Evolutionary conservation across 2,329 filamentous ascomycete species (phyloP), one percentile per base, ranked within the genome.

Genomic region (Fusarium sp.): DNA sequence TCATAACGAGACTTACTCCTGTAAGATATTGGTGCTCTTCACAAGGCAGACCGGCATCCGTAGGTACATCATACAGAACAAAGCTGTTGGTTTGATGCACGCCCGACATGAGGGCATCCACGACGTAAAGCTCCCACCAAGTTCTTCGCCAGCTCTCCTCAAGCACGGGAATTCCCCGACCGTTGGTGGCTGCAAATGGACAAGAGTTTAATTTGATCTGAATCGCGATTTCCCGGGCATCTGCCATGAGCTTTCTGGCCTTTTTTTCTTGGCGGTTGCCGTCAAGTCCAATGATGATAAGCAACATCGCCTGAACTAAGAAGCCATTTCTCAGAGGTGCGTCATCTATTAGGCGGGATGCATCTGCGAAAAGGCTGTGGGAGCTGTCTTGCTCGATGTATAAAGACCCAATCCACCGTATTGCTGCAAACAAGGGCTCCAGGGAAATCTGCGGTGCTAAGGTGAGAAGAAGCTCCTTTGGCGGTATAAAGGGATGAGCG

Each of bases 71-170:
- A 18, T 50, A 47, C 42, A 63, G 12, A 7, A n/a, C 18, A 42
- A 63, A 63, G 8, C 10, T 61, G 56, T 61, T 33, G 5, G 56
- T 61, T 61, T 48, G 61, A 50, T 63, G 61, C 16, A 63, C 61
- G 22, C 61, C 61, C 2, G 61, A 63, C 36, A 50, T 50, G 13
- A 63, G 56, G 14, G 42, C 61, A 36, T 63, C 61, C 15, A 63
- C 61, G 13, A 63, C 36, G 12, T 63, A 63, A 10, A 63, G 61
- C 42, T 63, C 61, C 61, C 61, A 63, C 61, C 61, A 63, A 7
- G 61, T 63, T 15, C 61, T 42, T 58, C 61, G 30, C 61, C 61
- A 63, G 18, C 61, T 61, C 56, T 63, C 61, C 24, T 63, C 61
- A n/a, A 63, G 9, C 10, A 36, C 30, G 4, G 24, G 42, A 16